phyloP scores from a whole-genome alignment of 208 protist genomes.

The Naegleria gruberi region DNA sequence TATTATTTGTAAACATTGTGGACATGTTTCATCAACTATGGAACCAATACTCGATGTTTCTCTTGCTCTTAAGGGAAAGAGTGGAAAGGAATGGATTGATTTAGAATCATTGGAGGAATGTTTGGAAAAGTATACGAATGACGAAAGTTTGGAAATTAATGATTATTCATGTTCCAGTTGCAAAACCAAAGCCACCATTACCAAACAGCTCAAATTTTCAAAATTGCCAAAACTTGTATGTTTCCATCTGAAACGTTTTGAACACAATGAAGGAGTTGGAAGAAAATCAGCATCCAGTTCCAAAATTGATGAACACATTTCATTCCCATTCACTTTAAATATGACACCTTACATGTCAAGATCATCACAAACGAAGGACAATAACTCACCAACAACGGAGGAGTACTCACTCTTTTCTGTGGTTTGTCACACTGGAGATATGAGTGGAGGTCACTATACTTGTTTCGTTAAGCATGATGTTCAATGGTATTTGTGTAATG shows the following conservation, averaged over 20 bases:
- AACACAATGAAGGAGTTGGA: neutral
- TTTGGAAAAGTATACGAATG: neutral
- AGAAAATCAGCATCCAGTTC: neutral
- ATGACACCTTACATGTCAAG: neutral
- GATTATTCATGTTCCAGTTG: neutral
- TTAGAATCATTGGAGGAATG: neutral
- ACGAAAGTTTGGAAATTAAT: conserved; percentile 3
- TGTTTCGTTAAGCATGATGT: conserved; percentile 20
- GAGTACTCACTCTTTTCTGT: conserved; percentile 28
- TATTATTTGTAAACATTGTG: conserved; percentile 50
- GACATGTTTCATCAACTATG: conserved; percentile 39
- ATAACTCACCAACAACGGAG: neutral
- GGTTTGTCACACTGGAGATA: conserved; percentile 24
- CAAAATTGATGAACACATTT: neutral
- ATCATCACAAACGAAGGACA: neutral
- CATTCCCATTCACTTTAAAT: neutral
- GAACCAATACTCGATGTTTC: conserved; percentile 68
- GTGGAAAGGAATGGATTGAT: neutral
- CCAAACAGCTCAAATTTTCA: conserved; percentile 20
- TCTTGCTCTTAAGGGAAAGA: conserved; percentile 31
- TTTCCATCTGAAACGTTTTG: conserved; percentile 27
- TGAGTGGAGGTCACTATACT: conserved; percentile 33
- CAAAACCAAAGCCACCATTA: neutral
- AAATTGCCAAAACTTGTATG: neutral
- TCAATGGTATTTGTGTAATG: conserved; percentile 32